Percentiles rank a stretch among this genome's conserved stretches.
These are phyloP conservation scores for Metahyphopichia silvanorum DNA, from an alignment of 805 yeast genomes.

Conservation along the genomic window DNA sequence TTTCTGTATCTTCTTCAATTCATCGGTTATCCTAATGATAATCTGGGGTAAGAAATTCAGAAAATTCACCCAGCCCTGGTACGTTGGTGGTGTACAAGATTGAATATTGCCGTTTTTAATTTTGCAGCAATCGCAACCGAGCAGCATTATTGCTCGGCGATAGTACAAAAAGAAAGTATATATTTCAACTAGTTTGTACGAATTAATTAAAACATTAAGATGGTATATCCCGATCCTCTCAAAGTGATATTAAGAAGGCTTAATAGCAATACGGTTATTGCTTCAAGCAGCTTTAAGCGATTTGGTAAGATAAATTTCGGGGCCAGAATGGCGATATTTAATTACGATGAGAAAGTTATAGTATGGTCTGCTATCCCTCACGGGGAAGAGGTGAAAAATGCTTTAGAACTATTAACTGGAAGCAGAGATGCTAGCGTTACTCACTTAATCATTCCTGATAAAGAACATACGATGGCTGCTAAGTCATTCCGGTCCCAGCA, in stretches of 20 bases:
- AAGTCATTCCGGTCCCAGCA: slow-evolving; percentile 45
- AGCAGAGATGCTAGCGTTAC: slow-evolving; percentile 35
- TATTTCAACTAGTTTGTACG: too few species aligned
- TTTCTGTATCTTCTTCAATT: slow-evolving; percentile 5
- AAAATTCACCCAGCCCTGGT: too few species aligned
- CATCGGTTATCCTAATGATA: background rate
- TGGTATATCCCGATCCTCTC: slow-evolving; percentile 35
- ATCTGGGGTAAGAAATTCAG: background rate
- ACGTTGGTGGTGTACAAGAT: too few species aligned
- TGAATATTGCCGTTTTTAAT: too few species aligned
- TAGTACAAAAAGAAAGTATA: too few species aligned
- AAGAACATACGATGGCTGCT: slow-evolving; percentile 64
- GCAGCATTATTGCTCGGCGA: too few species aligned
- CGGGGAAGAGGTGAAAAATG: slow-evolving; percentile 41
- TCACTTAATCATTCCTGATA: slow-evolving; percentile 59
- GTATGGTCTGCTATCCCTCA: slow-evolving; percentile 63
- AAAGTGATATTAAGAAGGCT: slow-evolving; percentile 27
- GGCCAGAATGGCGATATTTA: slow-evolving; percentile 39
- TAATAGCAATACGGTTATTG: slow-evolving; percentile 30
- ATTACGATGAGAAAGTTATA: slow-evolving; percentile 27
- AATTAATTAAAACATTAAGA: slow-evolving; percentile 7
- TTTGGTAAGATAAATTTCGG: slow-evolving; percentile 32
- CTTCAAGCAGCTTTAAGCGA: slow-evolving; percentile 33
- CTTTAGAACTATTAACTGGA: slow-evolving; percentile 31
- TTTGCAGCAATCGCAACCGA: too few species aligned